Conservation (phyloP, 352 stramenopile species). For the Phytophthora hybrid region DNA sequence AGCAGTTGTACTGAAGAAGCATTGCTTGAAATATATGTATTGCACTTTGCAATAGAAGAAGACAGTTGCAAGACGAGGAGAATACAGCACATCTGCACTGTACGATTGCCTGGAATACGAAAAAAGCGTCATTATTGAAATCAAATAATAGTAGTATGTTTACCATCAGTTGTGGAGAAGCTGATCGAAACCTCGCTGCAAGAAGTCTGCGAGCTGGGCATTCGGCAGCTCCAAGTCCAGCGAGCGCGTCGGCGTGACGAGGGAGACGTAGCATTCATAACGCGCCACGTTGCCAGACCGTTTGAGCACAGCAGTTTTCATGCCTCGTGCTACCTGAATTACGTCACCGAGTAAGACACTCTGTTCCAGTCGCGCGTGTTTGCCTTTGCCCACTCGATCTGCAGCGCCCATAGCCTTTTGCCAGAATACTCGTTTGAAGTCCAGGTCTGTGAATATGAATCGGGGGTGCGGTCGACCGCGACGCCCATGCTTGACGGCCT, state of each 20-base stretch:
- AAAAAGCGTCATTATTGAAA: no score
- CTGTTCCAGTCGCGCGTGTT: conserved; percentile 75
- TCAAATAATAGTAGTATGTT: no score
- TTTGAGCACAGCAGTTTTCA: conserved; percentile 85
- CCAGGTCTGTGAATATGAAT: conserved; percentile 76
- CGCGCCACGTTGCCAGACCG: conserved; percentile 69
- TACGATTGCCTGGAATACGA: background rate
- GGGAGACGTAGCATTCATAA: conserved; percentile 80
- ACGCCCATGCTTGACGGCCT: conserved; percentile 78
- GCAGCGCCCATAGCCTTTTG: conserved; percentile 58
- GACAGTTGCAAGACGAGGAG: no score
- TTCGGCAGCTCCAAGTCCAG: conserved; percentile 72
- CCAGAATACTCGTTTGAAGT: conserved; percentile 85
- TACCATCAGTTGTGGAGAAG: conserved; percentile 43
- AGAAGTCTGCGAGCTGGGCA: conserved; percentile 63
- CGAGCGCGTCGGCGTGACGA: conserved; percentile 73
- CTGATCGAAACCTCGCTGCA: conserved; percentile 66
- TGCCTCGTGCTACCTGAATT: conserved; percentile 74
- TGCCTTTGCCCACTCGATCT: conserved; percentile 61
- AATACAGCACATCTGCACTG: no score
- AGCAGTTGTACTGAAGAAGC: no score
- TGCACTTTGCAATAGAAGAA: no score
- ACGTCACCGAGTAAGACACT: conserved; percentile 74
- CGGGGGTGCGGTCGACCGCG: conserved; percentile 70
- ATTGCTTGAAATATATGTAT: no score